Conservation (phyloP, 495 filamentous ascomycete genomes). For the Podospora pseudoanserina region DNA sequence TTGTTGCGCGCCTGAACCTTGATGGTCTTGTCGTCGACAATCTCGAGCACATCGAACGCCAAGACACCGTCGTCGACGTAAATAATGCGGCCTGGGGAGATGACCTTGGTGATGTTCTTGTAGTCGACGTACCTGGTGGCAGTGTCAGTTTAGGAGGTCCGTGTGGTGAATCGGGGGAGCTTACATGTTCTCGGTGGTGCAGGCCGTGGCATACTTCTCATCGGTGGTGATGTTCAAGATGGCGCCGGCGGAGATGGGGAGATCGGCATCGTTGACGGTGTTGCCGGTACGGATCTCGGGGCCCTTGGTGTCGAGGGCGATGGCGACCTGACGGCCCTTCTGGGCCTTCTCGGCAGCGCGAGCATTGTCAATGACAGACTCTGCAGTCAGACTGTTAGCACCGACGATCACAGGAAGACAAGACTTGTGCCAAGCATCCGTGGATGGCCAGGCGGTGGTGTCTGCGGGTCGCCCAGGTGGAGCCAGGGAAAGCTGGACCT, state of each 20-base stretch:
- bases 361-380: conserved; percentile 94
- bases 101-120: conserved; percentile 99
- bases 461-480: background rate
- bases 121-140: conserved; percentile 90
- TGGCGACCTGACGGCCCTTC: conserved; percentile 83
- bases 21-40: conserved; percentile 85
- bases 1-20: conserved; percentile 86
- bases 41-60: conserved; percentile 85
- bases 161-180: conserved; percentile 26
- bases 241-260: conserved; percentile 77
- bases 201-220: conserved; percentile 81
- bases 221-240: conserved; percentile 96
- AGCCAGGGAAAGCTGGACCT: background rate
- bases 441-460: background rate
- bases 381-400: conserved; percentile 21
- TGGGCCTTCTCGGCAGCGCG: conserved; percentile 73
- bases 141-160: conserved; percentile 15
- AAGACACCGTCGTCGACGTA: conserved; percentile 98
- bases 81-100: conserved; percentile 86
- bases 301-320: conserved; percentile 98
- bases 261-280: conserved; percentile 76
- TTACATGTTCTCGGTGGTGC: conserved; percentile 91
- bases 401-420: background rate
- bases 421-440: background rate
- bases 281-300: conserved; percentile 98